Percentiles rank a stretch among this genome's conserved stretches.
These are phyloP conservation scores for Moesziomyces parantarcticus DNA, from an alignment of 1,284 basidiomycete species.

Conservation along the genomic window DNA sequence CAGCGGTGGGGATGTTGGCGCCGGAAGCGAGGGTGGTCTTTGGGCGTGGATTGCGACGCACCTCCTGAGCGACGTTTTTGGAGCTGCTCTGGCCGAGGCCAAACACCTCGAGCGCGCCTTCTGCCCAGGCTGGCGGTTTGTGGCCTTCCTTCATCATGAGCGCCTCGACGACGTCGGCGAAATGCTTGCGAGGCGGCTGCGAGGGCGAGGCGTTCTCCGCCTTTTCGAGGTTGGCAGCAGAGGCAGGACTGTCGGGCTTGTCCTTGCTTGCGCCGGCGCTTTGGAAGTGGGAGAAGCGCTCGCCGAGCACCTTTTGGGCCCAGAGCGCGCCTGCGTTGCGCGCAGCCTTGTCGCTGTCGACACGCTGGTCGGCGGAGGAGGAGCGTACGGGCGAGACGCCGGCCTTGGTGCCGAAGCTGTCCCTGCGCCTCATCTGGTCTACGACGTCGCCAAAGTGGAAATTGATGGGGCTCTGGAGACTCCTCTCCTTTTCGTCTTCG, in stretches of 20 bases:
- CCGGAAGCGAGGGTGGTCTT: constrained; percentile 32
- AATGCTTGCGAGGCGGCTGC: constrained; percentile 35
- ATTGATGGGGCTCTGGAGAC: constrained; percentile 35
- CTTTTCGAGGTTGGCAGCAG: constrained; percentile 3
- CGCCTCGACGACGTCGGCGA: constrained; percentile 60
- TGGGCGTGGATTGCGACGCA: constrained; percentile 47
- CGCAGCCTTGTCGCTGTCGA: constrained; percentile 53
- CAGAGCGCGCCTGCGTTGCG: constrained; percentile 59
- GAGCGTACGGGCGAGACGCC: constrained; percentile 14
- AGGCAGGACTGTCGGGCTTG: constrained; percentile 2
- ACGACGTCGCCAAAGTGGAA: constrained; percentile 60
- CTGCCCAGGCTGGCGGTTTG: constrained; percentile 60
- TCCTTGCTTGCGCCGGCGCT: constrained; percentile 8
- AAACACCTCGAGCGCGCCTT: constrained; percentile 61
- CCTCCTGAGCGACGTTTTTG: constrained; percentile 59
- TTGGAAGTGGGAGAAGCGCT: constrained; percentile 50
- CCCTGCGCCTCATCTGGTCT: constrained; percentile 51
- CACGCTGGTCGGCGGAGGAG: constrained; percentile 11
- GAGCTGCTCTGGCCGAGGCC: constrained; percentile 57
- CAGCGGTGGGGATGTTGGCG: constrained; percentile 48
- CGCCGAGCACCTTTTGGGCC: constrained; percentile 61
- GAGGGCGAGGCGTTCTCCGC: constrained; percentile 10
- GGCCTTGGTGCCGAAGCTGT: constrained; percentile 29
- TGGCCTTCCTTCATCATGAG: constrained; percentile 63
- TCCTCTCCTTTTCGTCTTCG: constrained; percentile 50